Evolutionary conservation across 2,329 filamentous ascomycete species (phyloP), one percentile per base, ranked within the genome.

Genomic region (Arthrobotrys musiformis): DNA sequence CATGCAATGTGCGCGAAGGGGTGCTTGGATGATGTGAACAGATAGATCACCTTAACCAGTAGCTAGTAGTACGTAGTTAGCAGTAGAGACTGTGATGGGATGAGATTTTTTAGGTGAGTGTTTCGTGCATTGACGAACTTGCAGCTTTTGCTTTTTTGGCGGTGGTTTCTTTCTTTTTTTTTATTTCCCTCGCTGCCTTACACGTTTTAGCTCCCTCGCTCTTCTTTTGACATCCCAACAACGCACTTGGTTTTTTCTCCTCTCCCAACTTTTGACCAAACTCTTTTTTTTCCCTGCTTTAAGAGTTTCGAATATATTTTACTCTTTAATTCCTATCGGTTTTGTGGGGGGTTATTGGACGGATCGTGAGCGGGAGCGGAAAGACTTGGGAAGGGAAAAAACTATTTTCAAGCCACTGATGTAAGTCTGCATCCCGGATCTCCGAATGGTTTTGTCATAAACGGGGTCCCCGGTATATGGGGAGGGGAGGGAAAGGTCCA

Each of bases 101-200:
- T 37, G 50, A 35, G 28, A 56, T 40, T 37, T 58, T 33, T 26
- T 13, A 19, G 8, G 50, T 9, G 54, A 58, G 54, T 58, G 54
- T 58, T 58, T 58, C 54, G 30, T 58, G 54, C 54, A 40, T 26
- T 26, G 24, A 58, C n/a, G n/a, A 24, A 37, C 30, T 26, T 37
- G 54, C 30, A 11, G 50, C 50, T 22, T 56, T 56, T 56, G 50
- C 50, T 56, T 56, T 56, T 54, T 56, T 54, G 22, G 24, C n/a
- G 4, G 1, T 22, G 8, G 4, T 19, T 11, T 17, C 35, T 35
- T 35, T n/a, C 35, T 17, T 22, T 11, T 56, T 35, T 58, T 40
- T 52, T 54, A 33, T 33, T 33, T 40, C 15, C 37, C 1, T 13
- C 30, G 11, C 4, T n/a, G 17, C 54, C n/a, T 58, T 15, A 26